Evolutionary conservation across 768 basidiomycete species (phyloP).

Genomic region (Hygrophorus russula): DNA sequence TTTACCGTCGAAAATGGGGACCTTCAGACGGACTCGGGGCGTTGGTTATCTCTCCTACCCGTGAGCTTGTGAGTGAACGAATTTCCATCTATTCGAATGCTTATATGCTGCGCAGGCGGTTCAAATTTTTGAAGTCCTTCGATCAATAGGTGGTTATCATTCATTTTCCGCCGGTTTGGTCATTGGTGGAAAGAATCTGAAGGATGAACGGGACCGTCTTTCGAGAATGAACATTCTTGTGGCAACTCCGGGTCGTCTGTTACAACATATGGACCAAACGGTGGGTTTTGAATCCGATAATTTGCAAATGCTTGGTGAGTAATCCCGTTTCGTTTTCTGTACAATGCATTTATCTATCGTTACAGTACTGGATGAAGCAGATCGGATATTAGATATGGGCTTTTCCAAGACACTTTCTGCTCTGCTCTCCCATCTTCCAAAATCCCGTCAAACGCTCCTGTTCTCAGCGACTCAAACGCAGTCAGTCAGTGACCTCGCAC

Average conservation of each 20-base stretch:
- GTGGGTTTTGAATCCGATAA: conserved; percentile 88
- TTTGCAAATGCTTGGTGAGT: conserved; percentile 79
- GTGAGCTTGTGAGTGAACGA: conserved; percentile 62
- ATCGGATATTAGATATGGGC: conserved; percentile 94
- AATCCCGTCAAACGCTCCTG: conserved; percentile 85
- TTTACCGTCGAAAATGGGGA: conserved; percentile 90
- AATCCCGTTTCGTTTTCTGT: neutral
- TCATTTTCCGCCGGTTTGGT: conserved; percentile 89
- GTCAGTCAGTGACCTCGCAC: conserved; percentile 79
- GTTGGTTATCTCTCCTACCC: conserved; percentile 85
- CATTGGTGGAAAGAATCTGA: conserved; percentile 92
- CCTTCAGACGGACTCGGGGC: conserved; percentile 87
- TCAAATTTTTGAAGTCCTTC: conserved; percentile 93
- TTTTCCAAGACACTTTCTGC: conserved; percentile 85
- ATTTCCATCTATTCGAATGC: neutral
- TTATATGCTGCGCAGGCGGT: conserved; percentile 51
- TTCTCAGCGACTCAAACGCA: conserved; percentile 97
- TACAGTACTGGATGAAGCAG: conserved; percentile 91
- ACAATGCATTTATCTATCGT: conserved; percentile 2
- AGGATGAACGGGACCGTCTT: conserved; percentile 83
- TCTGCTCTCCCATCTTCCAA: conserved; percentile 84
- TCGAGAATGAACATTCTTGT: conserved; percentile 97
- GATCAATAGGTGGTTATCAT: conserved; percentile 88
- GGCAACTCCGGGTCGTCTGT: conserved; percentile 86
- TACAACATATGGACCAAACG: conserved; percentile 99